phyloP scores from a whole-genome alignment of 2,329 filamentous ascomycete genomes.

The Elsinoe perseae region DNA sequence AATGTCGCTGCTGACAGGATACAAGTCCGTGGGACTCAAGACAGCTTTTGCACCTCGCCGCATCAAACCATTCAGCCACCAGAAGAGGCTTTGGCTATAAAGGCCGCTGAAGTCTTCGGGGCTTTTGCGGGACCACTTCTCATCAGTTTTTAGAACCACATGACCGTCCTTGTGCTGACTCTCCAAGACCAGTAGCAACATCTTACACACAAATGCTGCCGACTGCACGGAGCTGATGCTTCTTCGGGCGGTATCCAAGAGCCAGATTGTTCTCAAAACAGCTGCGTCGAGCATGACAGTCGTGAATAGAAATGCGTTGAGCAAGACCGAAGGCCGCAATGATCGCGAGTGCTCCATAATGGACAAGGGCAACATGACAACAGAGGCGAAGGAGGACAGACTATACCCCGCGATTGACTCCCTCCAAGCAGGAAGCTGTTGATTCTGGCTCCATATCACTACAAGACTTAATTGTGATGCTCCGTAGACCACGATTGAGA shows the following conservation, averaged over 20 bases:
- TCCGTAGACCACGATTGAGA: background rate
- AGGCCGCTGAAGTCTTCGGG: constrained; percentile 17
- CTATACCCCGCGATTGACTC: constrained; percentile 6
- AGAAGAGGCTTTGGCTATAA: constrained; percentile 15
- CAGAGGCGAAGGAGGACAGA: background rate
- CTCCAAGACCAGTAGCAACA: background rate
- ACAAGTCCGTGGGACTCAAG: constrained; percentile 14
- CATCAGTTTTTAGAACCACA: background rate
- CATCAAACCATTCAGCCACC: constrained; percentile 16
- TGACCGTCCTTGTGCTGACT: background rate
- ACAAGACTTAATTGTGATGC: constrained; percentile 13
- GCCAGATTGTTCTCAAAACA: constrained; percentile 17
- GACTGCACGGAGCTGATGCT: constrained; percentile 30
- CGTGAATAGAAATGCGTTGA: constrained; percentile 17
- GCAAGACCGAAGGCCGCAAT: constrained; percentile 16
- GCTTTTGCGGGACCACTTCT: constrained; percentile 1
- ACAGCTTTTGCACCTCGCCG: constrained; percentile 11
- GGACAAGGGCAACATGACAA: constrained; percentile 13
- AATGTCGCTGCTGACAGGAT: constrained; percentile 13
- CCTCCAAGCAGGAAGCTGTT: background rate
- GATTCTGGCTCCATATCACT: constrained; percentile 4
- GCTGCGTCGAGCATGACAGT: constrained; percentile 16
- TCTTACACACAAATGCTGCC: constrained; percentile 28
- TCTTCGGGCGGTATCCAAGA: constrained; percentile 24
- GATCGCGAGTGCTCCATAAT: constrained; percentile 18